Evolutionary conservation across 2,329 filamentous ascomycete species (phyloP).

Genomic region (Monilinia fructicola): DNA sequence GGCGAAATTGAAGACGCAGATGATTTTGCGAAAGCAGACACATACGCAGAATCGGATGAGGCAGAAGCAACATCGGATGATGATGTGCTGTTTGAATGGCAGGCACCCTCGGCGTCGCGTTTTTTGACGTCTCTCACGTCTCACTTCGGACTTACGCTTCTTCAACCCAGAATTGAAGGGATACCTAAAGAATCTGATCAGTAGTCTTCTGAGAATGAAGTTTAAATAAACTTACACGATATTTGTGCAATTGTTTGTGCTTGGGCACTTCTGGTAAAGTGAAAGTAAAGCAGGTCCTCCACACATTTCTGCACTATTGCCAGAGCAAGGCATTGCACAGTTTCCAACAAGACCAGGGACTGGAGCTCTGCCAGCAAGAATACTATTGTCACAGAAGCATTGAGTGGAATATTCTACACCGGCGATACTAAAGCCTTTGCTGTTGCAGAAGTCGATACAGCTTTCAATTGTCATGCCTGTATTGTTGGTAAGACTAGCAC

Average conservation of each 20-base stretch:
- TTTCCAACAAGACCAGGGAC: constrained; percentile 12
- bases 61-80: neutral
- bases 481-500: constrained; percentile 17
- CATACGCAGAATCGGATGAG: neutral
- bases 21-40: neutral
- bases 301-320: constrained; percentile 31
- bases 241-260: neutral
- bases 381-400: constrained; percentile 35
- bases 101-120: neutral
- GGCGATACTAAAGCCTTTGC: constrained; percentile 32
- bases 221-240: neutral
- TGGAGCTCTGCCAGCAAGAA: constrained; percentile 25
- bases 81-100: neutral
- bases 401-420: constrained; percentile 41
- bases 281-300: constrained; percentile 31
- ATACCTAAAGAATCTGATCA: constrained; percentile 13
- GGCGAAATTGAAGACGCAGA: neutral
- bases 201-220: neutral
- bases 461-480: constrained; percentile 32
- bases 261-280: constrained; percentile 25
- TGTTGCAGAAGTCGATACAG: constrained; percentile 40
- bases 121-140: constrained; percentile 19
- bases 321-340: constrained; percentile 27
- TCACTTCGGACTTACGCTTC: constrained; percentile 9
- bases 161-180: constrained; percentile 10